Evolutionary conservation across 78 protist genomes (phyloP), one percentile per base, ranked within the genome.

Genomic region (Dictyostelium purpureum): DNA sequence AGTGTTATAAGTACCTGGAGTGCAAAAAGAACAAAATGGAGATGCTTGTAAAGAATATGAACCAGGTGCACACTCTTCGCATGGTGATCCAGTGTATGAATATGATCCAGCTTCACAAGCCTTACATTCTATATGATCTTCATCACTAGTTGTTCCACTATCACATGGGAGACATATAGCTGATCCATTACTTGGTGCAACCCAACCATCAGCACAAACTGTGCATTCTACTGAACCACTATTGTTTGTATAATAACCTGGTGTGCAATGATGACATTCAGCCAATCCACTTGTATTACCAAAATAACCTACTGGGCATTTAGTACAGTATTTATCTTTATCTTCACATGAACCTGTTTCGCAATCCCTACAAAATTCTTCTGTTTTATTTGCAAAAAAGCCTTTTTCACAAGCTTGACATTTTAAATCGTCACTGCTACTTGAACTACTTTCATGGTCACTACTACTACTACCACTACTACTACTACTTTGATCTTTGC

Each of bases 41-140:
- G 45, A 52, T 7, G 26, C 37, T 76, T 37, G 14, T 0, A 10
- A 11, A 6, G 54, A 37, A 28, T 76, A 76, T 0, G 1, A 12
- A n/a, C 82, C 82, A 35, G 47, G 67, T 2, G 12, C 51, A n/a
- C 82, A 76, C 10, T 31, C 67, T 16, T 35, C 24, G 28, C 90
- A 83, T 5, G 9, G 28, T 31, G 38, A 33, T 16, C 80, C 90
- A 7, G 38, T n/a, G 6, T 0, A 10, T 21, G 67, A 75, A 33
- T 10, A 75, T 33, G 18, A 9, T 42, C 90, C 90, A 35, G 78
- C 73, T 51, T 49, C 76, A 49, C 90, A 83, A 26, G 71, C 38
- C 1, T 43, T 33, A 57, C 90, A 83, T 5, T 24, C 42, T 2
- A 65, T 57, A 38, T 70, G 80, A 12, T 76, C 80, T 5, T 35